Base-by-base conservation (phyloP, 495 filamentous ascomycete species). In the Xylaria acuta region DNA sequence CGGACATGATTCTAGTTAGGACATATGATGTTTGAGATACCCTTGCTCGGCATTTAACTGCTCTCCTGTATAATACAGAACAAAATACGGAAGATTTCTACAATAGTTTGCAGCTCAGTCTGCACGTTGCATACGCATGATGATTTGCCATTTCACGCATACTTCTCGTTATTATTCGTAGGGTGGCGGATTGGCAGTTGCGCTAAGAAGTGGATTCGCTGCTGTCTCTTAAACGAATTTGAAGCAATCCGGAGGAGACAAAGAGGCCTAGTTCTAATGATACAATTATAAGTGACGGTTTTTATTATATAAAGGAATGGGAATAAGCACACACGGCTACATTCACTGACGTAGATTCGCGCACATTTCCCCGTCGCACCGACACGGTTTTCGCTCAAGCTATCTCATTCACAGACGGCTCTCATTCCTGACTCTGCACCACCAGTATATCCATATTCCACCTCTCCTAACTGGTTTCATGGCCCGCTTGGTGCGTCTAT, bases 21-120 rank as follows among this genome's bases (percentile, higher is more conserved):
- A 64, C 41, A 47, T 30, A 8, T 9, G 6, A 30, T 16, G 36
- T 20, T 64, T 34, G 14, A 66, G 45, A 66, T 66, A 66, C 16
- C 64, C 64, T 66, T 51, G 27, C 45, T 51, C 18, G 27, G 41
- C 9, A 66, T 65, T 45, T 32, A 53, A 25, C 7, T 53, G 22
- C 60, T 63, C n/a, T 25, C 38, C 34, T 14, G 12, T 32, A 36
- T n/a, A 60, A 20, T 60, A 60, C 6, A 12, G 2, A 38, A 38
- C 58, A 22, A 12, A 38, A n/a, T 32, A 32, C n/a, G 47, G 16
- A 32, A 5, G 16, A 11, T 43, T 14, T 63, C 8, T 30, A 27
- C n/a, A 7, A 41, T 25, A 11, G 60, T 41, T 25, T 41, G 12
- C 22, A 63, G 12, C 34, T 63, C 16, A n/a, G 18, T 20, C 27